Conservation (phyloP, 768 basidiomycete species). For the Gautieria morchelliformis region DNA sequence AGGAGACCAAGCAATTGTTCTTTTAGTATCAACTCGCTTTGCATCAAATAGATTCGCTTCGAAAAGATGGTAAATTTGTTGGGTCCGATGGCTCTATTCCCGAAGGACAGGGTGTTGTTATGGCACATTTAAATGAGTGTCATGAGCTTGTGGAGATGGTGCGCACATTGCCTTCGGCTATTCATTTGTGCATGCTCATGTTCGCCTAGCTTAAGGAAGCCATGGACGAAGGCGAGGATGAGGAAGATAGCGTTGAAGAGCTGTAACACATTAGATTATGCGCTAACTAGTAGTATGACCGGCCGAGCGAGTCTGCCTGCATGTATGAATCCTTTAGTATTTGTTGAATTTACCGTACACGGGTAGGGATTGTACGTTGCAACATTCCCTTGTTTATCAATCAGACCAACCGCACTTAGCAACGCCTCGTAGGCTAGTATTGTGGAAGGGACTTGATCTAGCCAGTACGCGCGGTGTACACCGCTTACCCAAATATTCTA, state of each 20-base stretch:
- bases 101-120: conserved; percentile 93
- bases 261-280: conserved; percentile 10
- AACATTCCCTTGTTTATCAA: too few species aligned
- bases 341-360: not conserved
- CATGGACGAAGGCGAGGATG: conserved; percentile 65
- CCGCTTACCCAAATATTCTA: conserved; percentile 47
- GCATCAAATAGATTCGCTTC: conserved; percentile 89
- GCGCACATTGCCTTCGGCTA: conserved; percentile 14
- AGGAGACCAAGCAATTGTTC: not conserved
- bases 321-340: not conserved
- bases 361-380: not conserved
- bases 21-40: conserved; percentile 83
- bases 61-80: conserved; percentile 89
- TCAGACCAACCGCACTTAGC: too few species aligned
- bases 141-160: conserved; percentile 96
- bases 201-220: conserved; percentile 60
- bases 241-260: conserved; percentile 38
- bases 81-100: conserved; percentile 83
- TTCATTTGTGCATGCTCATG: not conserved
- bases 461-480: not conserved
- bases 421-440: too few species aligned
- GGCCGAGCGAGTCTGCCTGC: not conserved
- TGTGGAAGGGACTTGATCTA: not conserved
- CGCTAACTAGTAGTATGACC: not conserved
- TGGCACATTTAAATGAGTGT: conserved; percentile 92